Conservation (phyloP, 2,329 filamentous ascomycete genomes). For the Albifimbria verrucaria region DNA sequence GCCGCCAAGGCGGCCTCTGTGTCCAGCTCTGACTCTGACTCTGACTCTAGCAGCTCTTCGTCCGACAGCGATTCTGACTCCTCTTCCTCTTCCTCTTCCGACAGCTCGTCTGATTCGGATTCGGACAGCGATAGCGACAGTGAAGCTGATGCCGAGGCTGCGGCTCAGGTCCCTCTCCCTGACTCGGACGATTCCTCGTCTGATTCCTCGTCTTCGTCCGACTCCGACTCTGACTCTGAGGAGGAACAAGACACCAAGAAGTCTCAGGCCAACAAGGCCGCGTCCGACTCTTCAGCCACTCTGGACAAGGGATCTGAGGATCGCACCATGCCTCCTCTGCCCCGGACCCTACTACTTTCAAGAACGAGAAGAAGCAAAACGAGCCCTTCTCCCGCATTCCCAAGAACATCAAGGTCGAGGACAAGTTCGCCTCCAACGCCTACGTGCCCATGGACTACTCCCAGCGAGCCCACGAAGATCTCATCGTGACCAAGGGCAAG, state of each 20-base stretch:
- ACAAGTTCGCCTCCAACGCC: slow-evolving; percentile 70
- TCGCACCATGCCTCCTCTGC: slow-evolving; percentile 43
- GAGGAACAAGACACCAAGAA: slow-evolving; percentile 17
- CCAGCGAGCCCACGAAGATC: slow-evolving; percentile 79
- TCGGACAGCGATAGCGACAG: slow-evolving; percentile 33
- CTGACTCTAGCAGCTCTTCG: slow-evolving; percentile 24
- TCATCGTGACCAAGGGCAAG: slow-evolving; percentile 90
- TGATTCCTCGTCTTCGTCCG: slow-evolving; percentile 26
- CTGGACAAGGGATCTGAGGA: slow-evolving; percentile 48
- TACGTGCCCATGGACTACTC: slow-evolving; percentile 87
- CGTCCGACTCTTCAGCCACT: slow-evolving; percentile 47
- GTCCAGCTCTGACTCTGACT: slow-evolving; percentile 16
- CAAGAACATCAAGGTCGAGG: slow-evolving; percentile 65
- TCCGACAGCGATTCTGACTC: slow-evolving; percentile 19
- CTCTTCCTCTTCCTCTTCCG: slow-evolving; percentile 31
- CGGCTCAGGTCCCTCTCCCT: slow-evolving; percentile 38
- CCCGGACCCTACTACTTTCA: slow-evolving; percentile 42
- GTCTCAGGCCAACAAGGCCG: slow-evolving; percentile 17
- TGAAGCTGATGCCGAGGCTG: slow-evolving; percentile 32
- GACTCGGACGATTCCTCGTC: slow-evolving; percentile 39
- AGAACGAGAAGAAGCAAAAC: slow-evolving; percentile 53
- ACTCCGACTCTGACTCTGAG: slow-evolving; percentile 30
- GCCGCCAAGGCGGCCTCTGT: slow-evolving; percentile 16
- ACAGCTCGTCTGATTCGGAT: slow-evolving; percentile 34
- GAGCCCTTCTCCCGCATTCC: slow-evolving; percentile 76